Base-by-base conservation (phyloP, 176 grass and related monocot genomes). In the Bolboschoenus planiculmis region DNA sequence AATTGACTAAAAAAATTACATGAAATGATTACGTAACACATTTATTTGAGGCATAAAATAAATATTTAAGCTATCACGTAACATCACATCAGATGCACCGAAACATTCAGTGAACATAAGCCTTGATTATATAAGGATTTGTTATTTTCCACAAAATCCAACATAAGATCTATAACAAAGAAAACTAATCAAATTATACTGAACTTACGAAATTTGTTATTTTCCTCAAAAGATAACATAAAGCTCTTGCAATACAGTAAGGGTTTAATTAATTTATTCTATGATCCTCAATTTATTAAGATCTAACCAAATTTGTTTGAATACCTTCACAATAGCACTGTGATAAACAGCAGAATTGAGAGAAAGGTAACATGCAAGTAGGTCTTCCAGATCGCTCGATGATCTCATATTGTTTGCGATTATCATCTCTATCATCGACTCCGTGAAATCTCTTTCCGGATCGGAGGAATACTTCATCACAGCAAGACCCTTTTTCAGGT, bases 391-490 rank as follows among this genome's bases (percentile, higher is more conserved):
- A 88, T 95, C 96, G 30, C 85, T 78, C 9, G 90, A 88, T 18
- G 78, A 81, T 76, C 86, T 42, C 74, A 98, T 95, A 66, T 88
- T 84, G 74, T 95, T 95, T 78, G 89, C 90, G 0, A 84, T 57
- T 50, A 98, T 98, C 96, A 98, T 98, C 87, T 95, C 96, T 86
- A 88, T 87, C 96, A 98, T 98, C 0, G 96, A 98, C 55, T 98
- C 96, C 34, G 21, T 90, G 86, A 98, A 98, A 81, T 98, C 96
- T 67, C 76, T 47, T 70, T 89, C 91, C 33, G 92, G 92, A 67
- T 98, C 87, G 13, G 15, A 81, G 56, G 96, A 98, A 18, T 73
- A 70, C 89, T 90, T 95, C 82, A 93, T 90, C 44, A 98, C 89
- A 71, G 90, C 92, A 79, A 95, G 89, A 83, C 90, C 93, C 82